Conservation (phyloP, 371 early-diverging fungal genomes). For the Gilbertella persicaria region DNA sequence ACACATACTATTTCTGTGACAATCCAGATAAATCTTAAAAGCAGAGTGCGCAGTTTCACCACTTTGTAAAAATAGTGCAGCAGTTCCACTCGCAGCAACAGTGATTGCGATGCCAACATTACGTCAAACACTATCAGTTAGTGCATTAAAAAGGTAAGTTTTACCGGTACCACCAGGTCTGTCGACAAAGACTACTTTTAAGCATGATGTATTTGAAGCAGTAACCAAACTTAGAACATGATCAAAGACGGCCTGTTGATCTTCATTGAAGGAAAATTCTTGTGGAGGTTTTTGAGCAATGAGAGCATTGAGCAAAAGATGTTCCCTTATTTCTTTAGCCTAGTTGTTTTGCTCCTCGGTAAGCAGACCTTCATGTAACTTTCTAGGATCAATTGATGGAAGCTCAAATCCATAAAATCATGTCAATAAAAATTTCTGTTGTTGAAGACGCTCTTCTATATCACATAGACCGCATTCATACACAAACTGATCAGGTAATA, state of each 20-base stretch:
- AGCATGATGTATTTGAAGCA: not conserved
- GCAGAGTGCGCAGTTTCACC: slow-evolving; percentile 24
- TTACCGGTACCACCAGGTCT: slow-evolving; percentile 17
- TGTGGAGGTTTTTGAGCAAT: no score
- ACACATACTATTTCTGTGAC: slow-evolving; percentile 12
- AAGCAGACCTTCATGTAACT: no score
- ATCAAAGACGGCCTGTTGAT: not conserved
- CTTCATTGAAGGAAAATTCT: not conserved
- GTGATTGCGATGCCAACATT: not conserved
- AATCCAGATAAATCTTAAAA: slow-evolving; percentile 19
- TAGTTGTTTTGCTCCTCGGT: no score
- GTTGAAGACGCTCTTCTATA: no score
- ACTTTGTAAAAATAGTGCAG: slow-evolving; percentile 23
- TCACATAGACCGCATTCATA: no score
- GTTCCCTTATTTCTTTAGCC: no score
- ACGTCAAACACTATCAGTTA: not conserved
- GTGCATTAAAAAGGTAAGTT: not conserved
- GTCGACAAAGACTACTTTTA: slow-evolving; percentile 14
- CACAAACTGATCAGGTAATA: no score
- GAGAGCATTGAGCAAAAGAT: no score
- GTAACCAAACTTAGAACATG: not conserved
- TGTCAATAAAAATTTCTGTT: no score
- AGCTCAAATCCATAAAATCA: no score
- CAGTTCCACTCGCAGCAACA: slow-evolving; percentile 27
- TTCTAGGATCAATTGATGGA: no score